Conservation (phyloP, 495 filamentous ascomycete genomes). For the Trichoderma asperelloides region DNA sequence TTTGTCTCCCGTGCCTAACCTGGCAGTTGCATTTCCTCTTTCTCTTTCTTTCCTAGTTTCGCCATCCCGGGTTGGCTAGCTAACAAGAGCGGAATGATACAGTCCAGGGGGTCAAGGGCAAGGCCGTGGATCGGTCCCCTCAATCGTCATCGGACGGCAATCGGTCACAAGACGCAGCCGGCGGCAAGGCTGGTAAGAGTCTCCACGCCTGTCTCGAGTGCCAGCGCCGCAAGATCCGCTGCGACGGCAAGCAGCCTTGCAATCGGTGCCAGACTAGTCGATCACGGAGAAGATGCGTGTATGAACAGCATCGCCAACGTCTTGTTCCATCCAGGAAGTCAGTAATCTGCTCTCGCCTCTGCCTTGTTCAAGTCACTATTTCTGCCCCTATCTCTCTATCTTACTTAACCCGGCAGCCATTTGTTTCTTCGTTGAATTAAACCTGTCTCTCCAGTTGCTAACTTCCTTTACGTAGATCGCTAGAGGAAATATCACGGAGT, state of each 20-base stretch:
- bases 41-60: background rate
- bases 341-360: background rate
- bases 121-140: slow-evolving; percentile 12
- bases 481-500: slow-evolving; percentile 48
- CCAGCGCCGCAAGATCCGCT: slow-evolving; percentile 51
- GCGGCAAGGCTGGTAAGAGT: slow-evolving; percentile 43
- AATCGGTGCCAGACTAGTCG: slow-evolving; percentile 49
- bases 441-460: too few species aligned
- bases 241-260: slow-evolving; percentile 50
- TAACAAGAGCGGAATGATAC: slow-evolving; percentile 33
- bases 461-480: slow-evolving; percentile 27
- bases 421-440: background rate
- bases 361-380: background rate
- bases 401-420: background rate
- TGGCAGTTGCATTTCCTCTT: too few species aligned
- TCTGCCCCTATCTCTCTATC: too few species aligned
- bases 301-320: slow-evolving; percentile 50
- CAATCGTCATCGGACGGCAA: slow-evolving; percentile 4
- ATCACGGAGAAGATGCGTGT: slow-evolving; percentile 49
- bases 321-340: slow-evolving; percentile 49
- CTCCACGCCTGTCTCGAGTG: slow-evolving; percentile 52
- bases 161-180: background rate
- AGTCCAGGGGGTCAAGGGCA: slow-evolving; percentile 30
- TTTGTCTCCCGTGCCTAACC: background rate
- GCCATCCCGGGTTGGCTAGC: slow-evolving; percentile 38